Percentiles rank a stretch among this genome's conserved stretches.
phyloP scores from a whole-genome alignment of 306 rosid genomes.

The Prinsepia uniflora region DNA sequence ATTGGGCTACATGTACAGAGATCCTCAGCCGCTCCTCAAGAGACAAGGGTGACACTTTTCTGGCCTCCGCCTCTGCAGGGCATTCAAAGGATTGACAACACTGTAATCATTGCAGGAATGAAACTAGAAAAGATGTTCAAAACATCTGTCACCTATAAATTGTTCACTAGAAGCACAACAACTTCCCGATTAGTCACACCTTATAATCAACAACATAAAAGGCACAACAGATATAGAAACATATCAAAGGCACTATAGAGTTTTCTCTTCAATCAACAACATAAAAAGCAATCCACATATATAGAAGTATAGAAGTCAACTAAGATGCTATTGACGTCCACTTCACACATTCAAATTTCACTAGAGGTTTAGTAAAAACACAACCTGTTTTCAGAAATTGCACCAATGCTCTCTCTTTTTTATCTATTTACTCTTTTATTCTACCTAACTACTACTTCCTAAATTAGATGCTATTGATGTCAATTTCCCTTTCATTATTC shows the following conservation, averaged over 20 bases:
- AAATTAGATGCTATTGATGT: too few relatives aligned
- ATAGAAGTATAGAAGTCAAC: too few relatives aligned
- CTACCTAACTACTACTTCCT: too few relatives aligned
- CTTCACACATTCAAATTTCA: not conserved
- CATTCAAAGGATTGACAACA: not conserved
- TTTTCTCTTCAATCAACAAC: too few relatives aligned
- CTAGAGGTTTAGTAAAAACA: not conserved
- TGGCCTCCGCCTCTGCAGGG: conserved; percentile 46
- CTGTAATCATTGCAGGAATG: not conserved
- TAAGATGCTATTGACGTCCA: too few relatives aligned
- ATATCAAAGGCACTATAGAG: too few relatives aligned
- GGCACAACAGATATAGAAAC: too few relatives aligned
- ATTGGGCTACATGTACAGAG: conserved; percentile 51
- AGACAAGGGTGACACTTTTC: conserved; percentile 47
- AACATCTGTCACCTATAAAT: not conserved
- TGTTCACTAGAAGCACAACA: not conserved
- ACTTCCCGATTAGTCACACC: not conserved
- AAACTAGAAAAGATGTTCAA: not conserved
- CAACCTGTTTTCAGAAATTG: not conserved
- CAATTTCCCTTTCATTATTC: too few relatives aligned
- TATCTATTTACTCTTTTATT: too few relatives aligned
- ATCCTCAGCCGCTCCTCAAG: conserved; percentile 49
- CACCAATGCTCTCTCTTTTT: too few relatives aligned
- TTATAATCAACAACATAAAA: too few relatives aligned
- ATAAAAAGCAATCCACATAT: too few relatives aligned